phyloP scores from a whole-genome alignment of 192 early-diverging fungal species.

The Glomus cerebriforme region DNA sequence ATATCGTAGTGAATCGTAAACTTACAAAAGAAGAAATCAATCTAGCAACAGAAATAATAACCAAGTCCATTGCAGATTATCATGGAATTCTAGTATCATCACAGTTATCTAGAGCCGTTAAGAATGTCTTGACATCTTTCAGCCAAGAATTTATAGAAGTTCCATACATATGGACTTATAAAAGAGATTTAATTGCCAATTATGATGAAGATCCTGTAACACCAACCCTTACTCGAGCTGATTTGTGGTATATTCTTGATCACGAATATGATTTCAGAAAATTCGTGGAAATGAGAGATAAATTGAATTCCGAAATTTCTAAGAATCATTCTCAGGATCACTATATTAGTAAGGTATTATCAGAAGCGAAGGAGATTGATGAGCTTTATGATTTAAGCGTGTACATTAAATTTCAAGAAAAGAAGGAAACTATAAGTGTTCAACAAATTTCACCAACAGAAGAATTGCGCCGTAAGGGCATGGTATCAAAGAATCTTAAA shows the following conservation, averaged over 20 bases:
- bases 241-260: slow-evolving; percentile 91
- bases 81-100: background rate
- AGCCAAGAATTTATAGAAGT: slow-evolving; percentile 84
- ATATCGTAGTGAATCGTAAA: slow-evolving; percentile 37
- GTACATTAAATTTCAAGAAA: background rate
- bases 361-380: slow-evolving; percentile 58
- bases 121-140: slow-evolving; percentile 68
- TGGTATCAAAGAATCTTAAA: background rate
- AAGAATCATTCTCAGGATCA: slow-evolving; percentile 51
- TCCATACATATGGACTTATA: slow-evolving; percentile 85
- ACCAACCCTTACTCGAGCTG: slow-evolving; percentile 55
- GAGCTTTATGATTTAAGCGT: slow-evolving; percentile 53
- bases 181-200: slow-evolving; percentile 76
- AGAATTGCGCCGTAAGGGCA: background rate
- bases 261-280: slow-evolving; percentile 75
- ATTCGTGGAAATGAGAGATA: slow-evolving; percentile 63
- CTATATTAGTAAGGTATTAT: slow-evolving; percentile 50
- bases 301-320: slow-evolving; percentile 53
- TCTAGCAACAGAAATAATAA: slow-evolving; percentile 66
- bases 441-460: background rate
- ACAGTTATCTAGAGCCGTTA: background rate
- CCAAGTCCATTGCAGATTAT: slow-evolving; percentile 36
- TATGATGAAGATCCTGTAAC: slow-evolving; percentile 21
- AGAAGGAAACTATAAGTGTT: background rate
- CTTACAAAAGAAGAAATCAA: slow-evolving; percentile 64